Percentiles rank a stretch among this genome's conserved stretches.
Conservation (phyloP, 768 basidiomycete species). For the Amanita jacksonii region DNA sequence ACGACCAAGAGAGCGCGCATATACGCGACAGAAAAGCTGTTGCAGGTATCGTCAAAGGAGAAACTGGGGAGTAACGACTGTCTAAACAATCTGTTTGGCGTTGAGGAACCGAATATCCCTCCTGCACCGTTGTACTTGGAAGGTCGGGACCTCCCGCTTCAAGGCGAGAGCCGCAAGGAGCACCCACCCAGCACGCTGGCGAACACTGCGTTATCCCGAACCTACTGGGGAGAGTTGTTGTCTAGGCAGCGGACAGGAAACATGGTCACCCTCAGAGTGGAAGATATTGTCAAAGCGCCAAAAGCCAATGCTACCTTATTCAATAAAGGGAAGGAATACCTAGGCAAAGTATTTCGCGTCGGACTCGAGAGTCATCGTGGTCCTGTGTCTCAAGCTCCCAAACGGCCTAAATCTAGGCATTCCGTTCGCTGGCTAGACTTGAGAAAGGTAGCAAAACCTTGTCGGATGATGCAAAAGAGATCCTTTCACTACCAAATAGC, state of each 20-base stretch:
- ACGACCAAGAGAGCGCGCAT: not conserved
- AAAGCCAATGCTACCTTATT: conserved; percentile 16
- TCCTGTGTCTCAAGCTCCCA: too few relatives aligned
- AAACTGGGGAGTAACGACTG: not conserved
- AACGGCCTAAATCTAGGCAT: too few relatives aligned
- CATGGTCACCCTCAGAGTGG: conserved; percentile 13
- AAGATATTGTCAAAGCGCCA: conserved; percentile 16
- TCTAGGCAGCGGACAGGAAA: not conserved
- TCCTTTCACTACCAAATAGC: too few relatives aligned
- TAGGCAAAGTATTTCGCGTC: conserved; percentile 18
- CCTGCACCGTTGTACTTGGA: too few relatives aligned
- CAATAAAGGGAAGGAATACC: conserved; percentile 17
- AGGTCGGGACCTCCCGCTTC: not conserved
- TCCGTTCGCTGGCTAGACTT: too few relatives aligned
- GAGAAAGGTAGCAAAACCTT: too few relatives aligned
- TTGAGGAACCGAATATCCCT: too few relatives aligned
- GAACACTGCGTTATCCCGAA: not conserved
- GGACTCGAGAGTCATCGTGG: too few relatives aligned
- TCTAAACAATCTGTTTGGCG: not conserved
- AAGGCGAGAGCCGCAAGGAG: not conserved
- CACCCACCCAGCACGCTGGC: not conserved
- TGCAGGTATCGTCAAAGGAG: not conserved
- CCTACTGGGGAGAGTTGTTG: not conserved
- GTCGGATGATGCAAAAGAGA: too few relatives aligned
- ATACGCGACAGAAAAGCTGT: not conserved